These are phyloP conservation scores for Tulasnella sp. DNA, from an alignment of 768 basidiomycete genomes.

Conservation along the genomic window DNA sequence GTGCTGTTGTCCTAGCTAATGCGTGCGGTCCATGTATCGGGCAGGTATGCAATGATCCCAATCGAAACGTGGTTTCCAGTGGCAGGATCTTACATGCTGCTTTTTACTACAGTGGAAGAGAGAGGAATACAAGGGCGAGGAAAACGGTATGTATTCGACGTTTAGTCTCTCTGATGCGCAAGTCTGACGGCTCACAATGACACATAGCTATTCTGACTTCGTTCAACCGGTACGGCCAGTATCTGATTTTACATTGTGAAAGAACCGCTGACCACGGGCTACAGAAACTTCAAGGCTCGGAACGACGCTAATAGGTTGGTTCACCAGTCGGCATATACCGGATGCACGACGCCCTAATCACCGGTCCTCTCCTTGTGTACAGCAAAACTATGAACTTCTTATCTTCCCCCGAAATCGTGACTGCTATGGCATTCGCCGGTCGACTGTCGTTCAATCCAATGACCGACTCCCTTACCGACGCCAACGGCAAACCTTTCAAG, in stretches of 20 bases:
- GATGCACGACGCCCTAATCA: not conserved
- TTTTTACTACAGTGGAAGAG: conserved; percentile 67
- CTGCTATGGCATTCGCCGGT: conserved; percentile 95
- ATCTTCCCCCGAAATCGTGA: conserved; percentile 92
- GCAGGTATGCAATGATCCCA: conserved; percentile 39
- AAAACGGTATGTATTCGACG: conserved; percentile 56
- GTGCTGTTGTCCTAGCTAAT: conserved; percentile 91
- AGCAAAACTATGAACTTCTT: conserved; percentile 74
- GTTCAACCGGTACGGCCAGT: conserved; percentile 66
- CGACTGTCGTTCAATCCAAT: conserved; percentile 88
- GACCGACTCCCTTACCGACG: conserved; percentile 54
- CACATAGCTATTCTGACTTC: conserved; percentile 81
- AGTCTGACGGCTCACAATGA: not conserved
- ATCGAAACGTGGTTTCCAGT: not conserved
- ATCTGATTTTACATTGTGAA: conserved; percentile 9
- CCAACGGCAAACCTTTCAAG: conserved; percentile 68
- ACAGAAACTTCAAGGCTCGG: conserved; percentile 76
- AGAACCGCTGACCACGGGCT: conserved; percentile 1
- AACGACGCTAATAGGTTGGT: conserved; percentile 88
- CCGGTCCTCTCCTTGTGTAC: not conserved
- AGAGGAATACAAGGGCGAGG: conserved; percentile 72
- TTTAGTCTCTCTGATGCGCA: not conserved
- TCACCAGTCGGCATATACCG: not conserved
- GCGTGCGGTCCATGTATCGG: conserved; percentile 99
- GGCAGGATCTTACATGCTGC: not conserved